Percentiles rank a stretch among this genome's conserved stretches.
phyloP scores from a whole-genome alignment of 2,329 filamentous ascomycete species.

The Colletotrichum melonis region DNA sequence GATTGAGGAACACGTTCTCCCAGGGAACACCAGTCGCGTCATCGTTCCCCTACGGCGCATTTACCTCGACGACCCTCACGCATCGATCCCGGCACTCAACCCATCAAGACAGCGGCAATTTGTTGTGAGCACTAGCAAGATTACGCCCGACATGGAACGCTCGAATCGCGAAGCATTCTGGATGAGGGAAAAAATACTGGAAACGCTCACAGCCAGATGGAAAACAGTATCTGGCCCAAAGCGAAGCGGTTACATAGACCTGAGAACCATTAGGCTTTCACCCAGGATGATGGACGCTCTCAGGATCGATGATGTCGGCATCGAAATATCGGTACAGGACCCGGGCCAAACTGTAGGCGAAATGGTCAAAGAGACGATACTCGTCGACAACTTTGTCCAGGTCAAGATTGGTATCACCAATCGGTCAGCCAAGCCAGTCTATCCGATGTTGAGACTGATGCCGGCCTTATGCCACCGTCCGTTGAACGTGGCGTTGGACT shows the following conservation, averaged over 20 bases:
- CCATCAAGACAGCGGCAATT: slow-evolving; percentile 90
- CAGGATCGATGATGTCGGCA: slow-evolving; percentile 81
- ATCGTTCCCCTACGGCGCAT: slow-evolving; percentile 81
- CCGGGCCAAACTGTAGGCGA: slow-evolving; percentile 33
- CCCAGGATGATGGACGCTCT: slow-evolving; percentile 85
- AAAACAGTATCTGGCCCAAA: slow-evolving; percentile 61
- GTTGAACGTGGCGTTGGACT: slow-evolving; percentile 79
- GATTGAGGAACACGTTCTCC: slow-evolving; percentile 69
- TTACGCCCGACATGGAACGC: slow-evolving; percentile 83
- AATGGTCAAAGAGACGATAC: slow-evolving; percentile 42
- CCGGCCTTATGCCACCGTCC: slow-evolving; percentile 81
- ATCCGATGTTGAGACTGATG: slow-evolving; percentile 79
- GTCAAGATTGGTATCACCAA: slow-evolving; percentile 81
- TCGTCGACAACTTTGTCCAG: slow-evolving; percentile 73
- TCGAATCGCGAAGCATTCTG: slow-evolving; percentile 87
- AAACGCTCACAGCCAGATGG: slow-evolving; percentile 79
- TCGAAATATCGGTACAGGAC: slow-evolving; percentile 68
- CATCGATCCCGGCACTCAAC: slow-evolving; percentile 82
- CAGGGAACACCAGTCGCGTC: slow-evolving; percentile 78
- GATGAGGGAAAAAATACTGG: slow-evolving; percentile 86
- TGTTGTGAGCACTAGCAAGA: slow-evolving; percentile 83
- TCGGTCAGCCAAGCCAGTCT: slow-evolving; percentile 74
- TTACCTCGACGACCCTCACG: slow-evolving; percentile 80
- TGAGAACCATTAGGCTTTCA: slow-evolving; percentile 79
- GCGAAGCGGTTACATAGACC: slow-evolving; percentile 76